These are phyloP conservation scores for Solanum chaucha DNA, from an alignment of 257 asterid genomes.

Conservation along the genomic window DNA sequence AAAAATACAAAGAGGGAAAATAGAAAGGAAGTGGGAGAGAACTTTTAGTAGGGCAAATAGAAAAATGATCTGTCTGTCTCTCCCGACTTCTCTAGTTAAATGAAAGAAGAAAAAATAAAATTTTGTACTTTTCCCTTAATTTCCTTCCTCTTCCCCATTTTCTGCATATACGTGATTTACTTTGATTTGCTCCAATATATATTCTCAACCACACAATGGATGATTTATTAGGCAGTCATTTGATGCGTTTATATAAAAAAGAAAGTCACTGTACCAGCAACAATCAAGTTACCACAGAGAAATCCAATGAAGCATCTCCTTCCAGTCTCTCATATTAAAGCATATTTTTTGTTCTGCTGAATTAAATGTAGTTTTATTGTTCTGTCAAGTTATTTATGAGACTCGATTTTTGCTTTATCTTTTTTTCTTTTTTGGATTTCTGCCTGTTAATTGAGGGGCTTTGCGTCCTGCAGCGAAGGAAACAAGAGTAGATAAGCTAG, in stretches of 20 bases:
- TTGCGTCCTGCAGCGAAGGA: not conserved
- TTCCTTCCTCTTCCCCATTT: not conserved
- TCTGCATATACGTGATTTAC: not conserved
- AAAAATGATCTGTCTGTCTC: not conserved
- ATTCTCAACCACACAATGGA: not conserved
- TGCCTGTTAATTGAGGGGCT: not conserved
- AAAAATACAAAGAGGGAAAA: not conserved
- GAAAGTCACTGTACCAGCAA: not conserved
- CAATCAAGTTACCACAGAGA: not conserved
- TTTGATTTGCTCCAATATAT: not conserved
- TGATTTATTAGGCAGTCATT: not conserved
- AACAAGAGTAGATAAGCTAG: not conserved
- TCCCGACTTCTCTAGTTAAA: not conserved
- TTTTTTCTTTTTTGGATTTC: not conserved
- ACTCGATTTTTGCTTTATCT: not conserved
- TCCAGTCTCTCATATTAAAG: not conserved
- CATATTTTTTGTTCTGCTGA: not conserved
- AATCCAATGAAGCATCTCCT: not conserved
- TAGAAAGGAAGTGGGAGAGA: not conserved
- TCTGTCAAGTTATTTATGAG: not conserved
- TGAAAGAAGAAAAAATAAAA: not conserved
- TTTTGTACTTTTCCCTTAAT: not conserved
- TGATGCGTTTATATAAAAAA: not conserved
- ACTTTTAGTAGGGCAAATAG: not conserved
- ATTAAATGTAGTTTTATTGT: conserved; percentile 8